A percentile compares a stretch with the other conserved stretches of the same genome.
Evolutionary conservation across 345 rosid genomes (phyloP).

Genomic region (Gossypium herbaceum): DNA sequence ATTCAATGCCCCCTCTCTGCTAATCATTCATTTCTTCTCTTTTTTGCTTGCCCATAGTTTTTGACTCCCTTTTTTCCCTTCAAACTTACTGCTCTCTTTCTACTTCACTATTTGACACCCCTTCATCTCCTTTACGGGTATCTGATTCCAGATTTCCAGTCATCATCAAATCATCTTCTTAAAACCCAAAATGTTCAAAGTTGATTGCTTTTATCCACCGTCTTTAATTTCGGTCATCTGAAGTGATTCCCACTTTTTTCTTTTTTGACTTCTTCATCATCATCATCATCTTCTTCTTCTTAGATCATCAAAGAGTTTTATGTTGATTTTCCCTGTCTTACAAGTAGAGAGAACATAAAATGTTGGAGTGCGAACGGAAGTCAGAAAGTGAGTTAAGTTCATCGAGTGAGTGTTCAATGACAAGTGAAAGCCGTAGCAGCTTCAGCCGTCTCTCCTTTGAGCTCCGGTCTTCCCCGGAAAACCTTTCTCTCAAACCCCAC

Average conservation of each 20-base stretch:
- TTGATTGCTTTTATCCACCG: neutral
- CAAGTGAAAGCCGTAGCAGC: conserved; percentile 61
- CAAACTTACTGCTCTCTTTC: neutral
- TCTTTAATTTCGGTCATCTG: neutral
- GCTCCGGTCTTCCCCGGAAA: conserved; percentile 38
- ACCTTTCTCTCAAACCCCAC: conserved; percentile 57
- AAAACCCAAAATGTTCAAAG: neutral
- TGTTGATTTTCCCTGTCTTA: neutral
- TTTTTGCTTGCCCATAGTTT: neutral
- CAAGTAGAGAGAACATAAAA: conserved; percentile 9
- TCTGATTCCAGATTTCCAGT: neutral
- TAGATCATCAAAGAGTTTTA: neutral
- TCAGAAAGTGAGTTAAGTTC: conserved; percentile 43
- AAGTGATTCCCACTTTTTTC: neutral
- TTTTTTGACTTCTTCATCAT: neutral
- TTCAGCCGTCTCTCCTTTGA: conserved; percentile 79
- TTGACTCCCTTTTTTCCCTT: neutral
- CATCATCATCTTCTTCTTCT: neutral
- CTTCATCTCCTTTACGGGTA: neutral
- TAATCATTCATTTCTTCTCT: neutral
- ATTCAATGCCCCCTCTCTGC: neutral
- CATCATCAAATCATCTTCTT: neutral
- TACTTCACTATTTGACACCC: neutral
- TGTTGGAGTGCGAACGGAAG: conserved; percentile 32
- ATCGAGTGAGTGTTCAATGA: conserved; percentile 52